Base-by-base conservation (phyloP, 768 basidiomycete species). In the Exidia glandulosa region DNA sequence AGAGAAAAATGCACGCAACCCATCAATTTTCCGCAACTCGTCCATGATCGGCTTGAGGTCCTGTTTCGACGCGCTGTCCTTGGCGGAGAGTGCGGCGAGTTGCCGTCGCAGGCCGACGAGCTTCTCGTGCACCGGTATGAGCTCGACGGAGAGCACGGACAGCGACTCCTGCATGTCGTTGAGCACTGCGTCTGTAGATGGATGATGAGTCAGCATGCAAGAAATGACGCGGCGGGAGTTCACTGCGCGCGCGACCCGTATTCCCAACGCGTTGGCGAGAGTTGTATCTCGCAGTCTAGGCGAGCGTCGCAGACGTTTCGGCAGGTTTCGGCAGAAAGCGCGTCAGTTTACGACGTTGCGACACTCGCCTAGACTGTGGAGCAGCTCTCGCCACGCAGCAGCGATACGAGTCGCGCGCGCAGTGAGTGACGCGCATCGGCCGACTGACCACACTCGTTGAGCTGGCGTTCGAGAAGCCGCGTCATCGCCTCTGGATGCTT, bases 1-100 rank as follows among this genome's bases (percentile, higher is more conserved):
- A 69, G 67, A 58, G 64, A 67, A 69, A 74, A 57, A 67, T 65
- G 66, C 73, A 88, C 89, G 86, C 81, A 87, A 91, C 87, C 88
- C 87, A 77, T 99, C 96, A 65, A 99, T 95, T 74, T 88, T 90
- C 60, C 95, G 82, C 59, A 99, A 79, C 68, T 98, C 96, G 70
- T 96, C 93, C 60, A 89, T 81, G 52, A 97, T 73, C 48, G 90
- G 86, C 73, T 94, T 94, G 60, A 95, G 80, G 71, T 96, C 94
- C 7, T 84, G 76, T 71, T 92, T 94, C 63, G 86, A 83, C 5
- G 87, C 81, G 12, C 88, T 88, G 64, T 88, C 89, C 72, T 92
- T 92, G 5, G 90, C 88, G 27, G 92, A 89, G 57, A 98, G 79
- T 6, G 88, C 81, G 33, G 89, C 91, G 34, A 99, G 83, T 69